These are phyloP conservation scores for Pythium coloratum DNA, from an alignment of 352 stramenopile species.

Conservation along the genomic window DNA sequence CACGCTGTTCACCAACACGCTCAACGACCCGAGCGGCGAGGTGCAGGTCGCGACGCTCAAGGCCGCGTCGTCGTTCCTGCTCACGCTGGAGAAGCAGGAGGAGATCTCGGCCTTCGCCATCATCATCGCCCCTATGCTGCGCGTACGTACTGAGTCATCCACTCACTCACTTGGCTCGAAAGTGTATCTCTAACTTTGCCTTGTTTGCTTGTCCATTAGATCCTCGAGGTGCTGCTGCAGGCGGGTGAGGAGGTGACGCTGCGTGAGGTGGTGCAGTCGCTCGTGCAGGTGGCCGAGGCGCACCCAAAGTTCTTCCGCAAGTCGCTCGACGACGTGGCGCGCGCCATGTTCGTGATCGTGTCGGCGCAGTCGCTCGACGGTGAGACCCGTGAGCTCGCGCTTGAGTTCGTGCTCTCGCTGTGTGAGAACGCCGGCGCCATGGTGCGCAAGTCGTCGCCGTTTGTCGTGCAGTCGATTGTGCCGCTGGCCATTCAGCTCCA, in stretches of 20 bases:
- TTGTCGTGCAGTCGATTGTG: slow-evolving; percentile 65
- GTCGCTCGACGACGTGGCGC: slow-evolving; percentile 63
- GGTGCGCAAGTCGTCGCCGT: slow-evolving; percentile 68
- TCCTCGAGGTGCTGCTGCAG: slow-evolving; percentile 68
- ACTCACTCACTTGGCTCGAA: not conserved
- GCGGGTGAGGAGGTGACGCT: slow-evolving; percentile 61
- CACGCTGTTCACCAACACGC: slow-evolving; percentile 69
- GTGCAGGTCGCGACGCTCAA: slow-evolving; percentile 77
- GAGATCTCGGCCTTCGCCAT: slow-evolving; percentile 68
- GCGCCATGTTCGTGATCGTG: slow-evolving; percentile 81
- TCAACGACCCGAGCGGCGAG: slow-evolving; percentile 62
- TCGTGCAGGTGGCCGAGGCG: slow-evolving; percentile 75
- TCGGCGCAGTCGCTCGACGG: slow-evolving; percentile 61
- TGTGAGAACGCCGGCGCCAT: slow-evolving; percentile 80
- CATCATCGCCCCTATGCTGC: slow-evolving; percentile 72
- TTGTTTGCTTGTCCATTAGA: slow-evolving; percentile 28
- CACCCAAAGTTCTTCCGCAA: slow-evolving; percentile 84
- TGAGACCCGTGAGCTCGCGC: slow-evolving; percentile 75
- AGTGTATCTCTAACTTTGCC: slow-evolving; percentile 11
- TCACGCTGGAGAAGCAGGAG: slow-evolving; percentile 71
- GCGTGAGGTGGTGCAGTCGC: slow-evolving; percentile 67
- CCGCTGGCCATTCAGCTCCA: slow-evolving; percentile 78
- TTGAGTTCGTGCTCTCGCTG: slow-evolving; percentile 82
- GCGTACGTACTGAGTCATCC: slow-evolving; percentile 28
- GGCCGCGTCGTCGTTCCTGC: slow-evolving; percentile 66